A percentile compares a stretch with the other conserved stretches of the same genome.
Conservation (phyloP, 169 alveolate genomes). For the Babesia caballi region DNA sequence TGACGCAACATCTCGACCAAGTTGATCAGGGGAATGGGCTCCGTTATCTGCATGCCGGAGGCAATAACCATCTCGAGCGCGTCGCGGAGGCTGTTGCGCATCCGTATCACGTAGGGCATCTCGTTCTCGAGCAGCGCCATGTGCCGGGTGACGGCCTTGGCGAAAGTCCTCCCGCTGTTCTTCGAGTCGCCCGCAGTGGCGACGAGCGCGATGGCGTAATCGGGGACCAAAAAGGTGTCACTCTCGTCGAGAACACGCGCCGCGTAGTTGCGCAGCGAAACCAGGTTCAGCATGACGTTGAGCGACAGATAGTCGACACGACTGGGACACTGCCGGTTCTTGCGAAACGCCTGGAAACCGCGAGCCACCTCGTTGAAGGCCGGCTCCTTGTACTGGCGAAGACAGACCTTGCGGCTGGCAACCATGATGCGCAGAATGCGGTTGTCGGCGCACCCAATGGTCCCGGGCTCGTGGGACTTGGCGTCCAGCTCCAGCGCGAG, state of each 20-base stretch:
- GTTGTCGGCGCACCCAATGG: constrained; percentile 12
- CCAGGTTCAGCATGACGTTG: constrained; percentile 45
- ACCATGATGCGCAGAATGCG: constrained; percentile 42
- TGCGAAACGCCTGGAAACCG: background rate
- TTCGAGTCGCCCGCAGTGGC: constrained; percentile 10
- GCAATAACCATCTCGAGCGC: background rate
- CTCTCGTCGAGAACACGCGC: constrained; percentile 53
- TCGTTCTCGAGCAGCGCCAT: constrained; percentile 25
- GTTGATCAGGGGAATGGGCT: constrained; percentile 1
- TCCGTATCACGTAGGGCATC: constrained; percentile 30
- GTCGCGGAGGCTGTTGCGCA: constrained; percentile 27
- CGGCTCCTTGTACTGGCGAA: constrained; percentile 44
- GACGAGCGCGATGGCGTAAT: constrained; percentile 11
- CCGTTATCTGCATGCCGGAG: background rate
- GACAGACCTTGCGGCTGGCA: constrained; percentile 33
- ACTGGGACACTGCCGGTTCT: background rate
- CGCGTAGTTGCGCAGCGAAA: constrained; percentile 48
- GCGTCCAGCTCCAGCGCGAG: constrained; percentile 36
- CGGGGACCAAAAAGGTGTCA: constrained; percentile 38
- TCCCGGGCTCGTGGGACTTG: background rate
- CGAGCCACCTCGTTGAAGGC: constrained; percentile 3
- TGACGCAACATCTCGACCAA: background rate
- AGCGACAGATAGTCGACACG: constrained; percentile 28
- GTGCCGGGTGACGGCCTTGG: background rate
- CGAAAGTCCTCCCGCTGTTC: background rate